Conservation (phyloP, 495 filamentous ascomycete species). For the Aspergillus ostianus region DNA sequence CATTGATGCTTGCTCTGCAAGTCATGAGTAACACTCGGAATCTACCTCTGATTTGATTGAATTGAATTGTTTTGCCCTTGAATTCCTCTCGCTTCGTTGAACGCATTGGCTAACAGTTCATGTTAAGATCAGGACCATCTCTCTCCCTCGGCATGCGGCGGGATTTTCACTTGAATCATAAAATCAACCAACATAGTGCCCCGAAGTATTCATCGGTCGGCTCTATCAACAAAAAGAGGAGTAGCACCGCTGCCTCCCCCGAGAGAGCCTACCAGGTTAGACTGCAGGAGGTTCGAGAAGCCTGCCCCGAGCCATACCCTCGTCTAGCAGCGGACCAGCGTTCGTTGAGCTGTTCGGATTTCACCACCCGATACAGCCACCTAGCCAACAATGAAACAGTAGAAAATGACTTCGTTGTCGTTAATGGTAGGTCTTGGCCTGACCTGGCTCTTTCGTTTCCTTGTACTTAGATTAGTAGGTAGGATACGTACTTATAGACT, state of each 20-base stretch:
- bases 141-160: slow-evolving; percentile 6
- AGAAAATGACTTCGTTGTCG: slow-evolving; percentile 39
- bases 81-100: neutral
- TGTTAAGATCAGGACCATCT: slow-evolving; percentile 30
- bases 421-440: slow-evolving; percentile 45
- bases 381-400: slow-evolving; percentile 46
- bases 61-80: neutral
- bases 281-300: slow-evolving; percentile 47
- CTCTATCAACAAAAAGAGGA: slow-evolving; percentile 12
- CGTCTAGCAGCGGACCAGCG: slow-evolving; percentile 35
- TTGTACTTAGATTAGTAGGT: slow-evolving; percentile 59
- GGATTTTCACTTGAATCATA: slow-evolving; percentile 6
- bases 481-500: slow-evolving; percentile 60
- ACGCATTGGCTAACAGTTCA: slow-evolving; percentile 10
- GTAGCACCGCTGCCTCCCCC: slow-evolving; percentile 36
- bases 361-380: slow-evolving; percentile 36
- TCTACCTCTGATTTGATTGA: slow-evolving; percentile 11
- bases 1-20: slow-evolving; percentile 66
- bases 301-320: slow-evolving; percentile 51
- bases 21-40: slow-evolving; percentile 41
- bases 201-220: neutral
- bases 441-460: slow-evolving; percentile 19
- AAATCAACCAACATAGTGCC: slow-evolving; percentile 10
- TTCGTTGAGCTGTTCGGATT: slow-evolving; percentile 38
- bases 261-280: slow-evolving; percentile 46